Evolutionary conservation across 306 rosid species (phyloP).

Genomic region (Prosopis cineraria): DNA sequence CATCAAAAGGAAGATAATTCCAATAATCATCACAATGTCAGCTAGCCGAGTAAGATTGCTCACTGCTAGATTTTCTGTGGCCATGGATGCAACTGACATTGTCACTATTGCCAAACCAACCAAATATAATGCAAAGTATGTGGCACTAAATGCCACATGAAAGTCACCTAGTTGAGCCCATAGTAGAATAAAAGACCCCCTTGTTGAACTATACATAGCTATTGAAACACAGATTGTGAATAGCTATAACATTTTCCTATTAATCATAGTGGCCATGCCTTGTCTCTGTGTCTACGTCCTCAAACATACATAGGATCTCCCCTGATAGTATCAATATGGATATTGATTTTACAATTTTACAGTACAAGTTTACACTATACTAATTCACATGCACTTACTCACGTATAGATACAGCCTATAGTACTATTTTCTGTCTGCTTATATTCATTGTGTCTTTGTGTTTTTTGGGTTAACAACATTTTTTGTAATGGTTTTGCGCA

Average conservation of each 20-base stretch:
- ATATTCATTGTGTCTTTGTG: too few relatives aligned
- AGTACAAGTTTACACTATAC: too few relatives aligned
- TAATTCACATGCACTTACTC: too few relatives aligned
- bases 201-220: neutral
- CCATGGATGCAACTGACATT: slow-evolving; percentile 14
- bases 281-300: neutral
- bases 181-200: neutral
- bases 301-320: too few relatives aligned
- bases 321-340: too few relatives aligned
- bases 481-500: too few relatives aligned
- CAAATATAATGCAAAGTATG: neutral
- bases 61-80: neutral
- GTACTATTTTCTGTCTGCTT: too few relatives aligned
- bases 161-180: neutral
- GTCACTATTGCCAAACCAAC: neutral
- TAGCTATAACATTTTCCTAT: neutral
- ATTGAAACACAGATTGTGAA: neutral
- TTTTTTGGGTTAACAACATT: too few relatives aligned
- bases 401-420: too few relatives aligned
- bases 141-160: neutral
- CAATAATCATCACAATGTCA: neutral
- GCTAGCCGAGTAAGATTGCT: neutral
- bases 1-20: neutral
- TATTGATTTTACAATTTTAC: too few relatives aligned
- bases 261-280: neutral